Conservation (phyloP, 1,284 basidiomycete genomes). For the Ganoderma meredithae region DNA sequence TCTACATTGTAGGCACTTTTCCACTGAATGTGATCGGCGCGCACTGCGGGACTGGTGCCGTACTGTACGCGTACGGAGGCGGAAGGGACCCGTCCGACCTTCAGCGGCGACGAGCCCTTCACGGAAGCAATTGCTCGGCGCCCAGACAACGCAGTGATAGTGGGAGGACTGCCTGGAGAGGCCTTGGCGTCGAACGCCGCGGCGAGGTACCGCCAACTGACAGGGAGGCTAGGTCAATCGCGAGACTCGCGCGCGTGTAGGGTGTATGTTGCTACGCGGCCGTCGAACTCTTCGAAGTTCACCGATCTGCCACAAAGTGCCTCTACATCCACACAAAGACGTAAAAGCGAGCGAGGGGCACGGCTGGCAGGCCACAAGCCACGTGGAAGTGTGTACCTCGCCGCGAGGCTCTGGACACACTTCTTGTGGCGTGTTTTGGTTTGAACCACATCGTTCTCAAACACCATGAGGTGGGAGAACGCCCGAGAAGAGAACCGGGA, state of each 20-base stretch:
- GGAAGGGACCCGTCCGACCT: background rate
- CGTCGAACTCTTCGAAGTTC: background rate
- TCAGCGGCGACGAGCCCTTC: conserved; percentile 2
- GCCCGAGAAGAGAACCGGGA: background rate
- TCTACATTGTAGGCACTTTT: background rate
- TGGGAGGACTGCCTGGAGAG: background rate
- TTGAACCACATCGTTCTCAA: conserved; percentile 3
- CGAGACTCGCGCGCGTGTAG: background rate
- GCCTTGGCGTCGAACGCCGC: background rate
- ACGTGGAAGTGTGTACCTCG: conserved; percentile 4
- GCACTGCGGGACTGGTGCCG: background rate
- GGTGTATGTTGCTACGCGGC: background rate
- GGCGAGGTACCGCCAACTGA: background rate
- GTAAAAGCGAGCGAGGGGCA: background rate
- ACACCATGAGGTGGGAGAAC: background rate
- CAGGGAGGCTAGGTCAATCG: background rate
- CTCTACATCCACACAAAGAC: background rate
- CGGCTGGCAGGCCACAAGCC: background rate
- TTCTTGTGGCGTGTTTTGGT: background rate
- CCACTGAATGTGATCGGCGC: background rate
- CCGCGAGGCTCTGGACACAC: conserved; percentile 8
- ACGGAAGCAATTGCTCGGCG: conserved; percentile 1
- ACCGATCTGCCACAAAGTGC: background rate
- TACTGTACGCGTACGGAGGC: background rate
- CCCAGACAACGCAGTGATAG: background rate